These are phyloP conservation scores for Talaromyces sp. DNA, from an alignment of 2,329 filamentous ascomycete genomes.

Conservation along the genomic window DNA sequence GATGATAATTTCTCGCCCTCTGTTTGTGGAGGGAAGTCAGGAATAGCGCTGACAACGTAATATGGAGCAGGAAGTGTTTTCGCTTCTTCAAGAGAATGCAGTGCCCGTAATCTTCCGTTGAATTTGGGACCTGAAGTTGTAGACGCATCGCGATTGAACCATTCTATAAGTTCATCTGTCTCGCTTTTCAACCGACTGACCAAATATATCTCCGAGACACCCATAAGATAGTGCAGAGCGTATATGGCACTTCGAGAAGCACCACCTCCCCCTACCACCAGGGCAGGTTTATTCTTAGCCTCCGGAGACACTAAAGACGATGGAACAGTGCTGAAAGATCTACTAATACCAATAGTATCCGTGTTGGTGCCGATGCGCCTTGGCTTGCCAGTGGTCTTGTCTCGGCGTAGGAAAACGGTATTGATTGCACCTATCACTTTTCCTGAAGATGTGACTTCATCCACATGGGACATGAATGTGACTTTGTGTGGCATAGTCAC, in stretches of 20 bases:
- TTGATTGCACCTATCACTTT: constrained; percentile 22
- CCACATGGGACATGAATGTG: constrained; percentile 65
- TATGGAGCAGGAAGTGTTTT: constrained; percentile 16
- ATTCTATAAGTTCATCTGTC: constrained; percentile 21
- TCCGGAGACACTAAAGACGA: neutral
- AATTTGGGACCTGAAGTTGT: neutral
- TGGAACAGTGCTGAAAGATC: constrained; percentile 32
- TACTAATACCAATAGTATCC: constrained; percentile 69
- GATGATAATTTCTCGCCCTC: constrained; percentile 19
- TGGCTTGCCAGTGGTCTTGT: constrained; percentile 28
- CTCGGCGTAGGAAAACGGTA: constrained; percentile 43
- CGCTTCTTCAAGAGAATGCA: constrained; percentile 18
- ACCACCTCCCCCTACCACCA: constrained; percentile 24
- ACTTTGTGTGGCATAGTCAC: constrained; percentile 81
- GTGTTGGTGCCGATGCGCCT: constrained; percentile 70
- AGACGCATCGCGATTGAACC: constrained; percentile 9
- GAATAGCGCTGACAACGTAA: constrained; percentile 24
- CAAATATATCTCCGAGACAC: constrained; percentile 22
- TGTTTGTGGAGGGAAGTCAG: constrained; percentile 21
- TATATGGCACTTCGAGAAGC: constrained; percentile 24
- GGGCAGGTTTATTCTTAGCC: constrained; percentile 17
- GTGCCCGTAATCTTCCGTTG: constrained; percentile 18
- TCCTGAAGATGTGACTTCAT: constrained; percentile 63
- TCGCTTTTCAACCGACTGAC: constrained; percentile 23
- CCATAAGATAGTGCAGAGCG: constrained; percentile 24